phyloP scores from a whole-genome alignment of 192 early-diverging fungal species.

The Gonapodya sp. region DNA sequence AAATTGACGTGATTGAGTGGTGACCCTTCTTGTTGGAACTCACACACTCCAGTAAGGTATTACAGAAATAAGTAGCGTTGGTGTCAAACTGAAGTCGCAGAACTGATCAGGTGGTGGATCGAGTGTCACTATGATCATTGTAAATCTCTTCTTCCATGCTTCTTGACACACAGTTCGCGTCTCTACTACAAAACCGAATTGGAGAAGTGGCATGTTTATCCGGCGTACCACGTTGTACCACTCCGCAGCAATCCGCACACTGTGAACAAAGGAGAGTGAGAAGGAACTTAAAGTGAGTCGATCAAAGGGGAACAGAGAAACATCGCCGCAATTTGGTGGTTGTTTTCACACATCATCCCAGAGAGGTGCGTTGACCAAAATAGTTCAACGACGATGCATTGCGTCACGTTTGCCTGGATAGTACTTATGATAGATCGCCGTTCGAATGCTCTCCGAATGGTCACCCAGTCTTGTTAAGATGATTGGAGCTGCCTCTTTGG shows the following conservation, averaged over 20 bases:
- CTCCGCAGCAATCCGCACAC: conserved; percentile 3
- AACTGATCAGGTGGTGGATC: conserved; percentile 3
- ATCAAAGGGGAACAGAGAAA: conserved; percentile 4
- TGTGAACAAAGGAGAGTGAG: background rate
- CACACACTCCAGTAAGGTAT: too few relatives aligned
- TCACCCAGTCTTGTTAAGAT: conserved; percentile 1
- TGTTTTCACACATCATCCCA: conserved; percentile 1
- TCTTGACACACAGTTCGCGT: background rate
- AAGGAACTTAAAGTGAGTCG: background rate
- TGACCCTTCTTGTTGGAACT: too few relatives aligned
- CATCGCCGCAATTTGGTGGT: conserved; percentile 1
- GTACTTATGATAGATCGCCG: background rate
- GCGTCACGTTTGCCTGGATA: conserved; percentile 3
- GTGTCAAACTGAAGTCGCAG: conserved; percentile 1
- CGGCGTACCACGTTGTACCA: conserved; percentile 1
- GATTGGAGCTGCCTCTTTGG: background rate
- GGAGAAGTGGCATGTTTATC: conserved; percentile 1
- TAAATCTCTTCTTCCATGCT: conserved; percentile 1
- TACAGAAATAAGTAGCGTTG: background rate
- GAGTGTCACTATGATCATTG: background rate
- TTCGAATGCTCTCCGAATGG: background rate
- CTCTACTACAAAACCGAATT: conserved; percentile 2
- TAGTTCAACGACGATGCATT: background rate
- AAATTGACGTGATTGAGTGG: too few relatives aligned
- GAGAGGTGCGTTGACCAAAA: conserved; percentile 1